Conservation (phyloP, 2,329 filamentous ascomycete species). For the Botrytis squamosa region DNA sequence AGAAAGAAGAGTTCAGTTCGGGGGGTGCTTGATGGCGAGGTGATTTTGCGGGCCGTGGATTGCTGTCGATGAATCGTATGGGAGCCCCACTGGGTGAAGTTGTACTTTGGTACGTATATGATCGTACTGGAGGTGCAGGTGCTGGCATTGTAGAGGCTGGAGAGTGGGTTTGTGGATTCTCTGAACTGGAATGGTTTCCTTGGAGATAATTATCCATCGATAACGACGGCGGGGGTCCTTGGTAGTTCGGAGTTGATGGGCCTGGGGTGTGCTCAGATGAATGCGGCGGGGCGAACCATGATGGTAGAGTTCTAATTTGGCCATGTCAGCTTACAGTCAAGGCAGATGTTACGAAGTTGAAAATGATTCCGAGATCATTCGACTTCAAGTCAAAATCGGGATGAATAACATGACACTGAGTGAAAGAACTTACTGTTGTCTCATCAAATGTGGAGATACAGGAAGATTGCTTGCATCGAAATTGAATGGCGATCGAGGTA, state of each 20-base stretch:
- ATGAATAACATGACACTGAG: neutral
- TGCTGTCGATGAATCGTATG: conserved; percentile 36
- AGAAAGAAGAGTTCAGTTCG: conserved; percentile 28
- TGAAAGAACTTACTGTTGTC: conserved; percentile 35
- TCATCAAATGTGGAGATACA: conserved; percentile 35
- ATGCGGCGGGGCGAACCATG: conserved; percentile 33
- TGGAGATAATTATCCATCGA: conserved; percentile 35
- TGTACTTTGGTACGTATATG: conserved; percentile 20
- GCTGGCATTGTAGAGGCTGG: conserved; percentile 26
- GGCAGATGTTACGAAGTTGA: neutral
- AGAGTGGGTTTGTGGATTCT: conserved; percentile 28
- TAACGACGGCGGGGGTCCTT: conserved; percentile 24
- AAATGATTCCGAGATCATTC: conserved; percentile 5
- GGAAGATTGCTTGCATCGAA: conserved; percentile 37
- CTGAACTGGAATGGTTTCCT: conserved; percentile 30
- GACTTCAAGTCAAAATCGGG: neutral
- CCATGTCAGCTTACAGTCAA: conserved; percentile 17
- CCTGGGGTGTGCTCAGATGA: conserved; percentile 33
- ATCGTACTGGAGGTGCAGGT: conserved; percentile 16
- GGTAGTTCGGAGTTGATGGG: conserved; percentile 33
- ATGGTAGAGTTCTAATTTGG: conserved; percentile 25
- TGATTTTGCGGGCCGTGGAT: conserved; percentile 38
- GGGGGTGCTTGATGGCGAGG: conserved; percentile 36
- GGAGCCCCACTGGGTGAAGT: conserved; percentile 20
- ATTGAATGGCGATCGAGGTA: conserved; percentile 38